A percentile compares a stretch with the other conserved stretches of the same genome.
Conservation (phyloP, 2,329 filamentous ascomycete species). For the Pseudocercospora ulei region DNA sequence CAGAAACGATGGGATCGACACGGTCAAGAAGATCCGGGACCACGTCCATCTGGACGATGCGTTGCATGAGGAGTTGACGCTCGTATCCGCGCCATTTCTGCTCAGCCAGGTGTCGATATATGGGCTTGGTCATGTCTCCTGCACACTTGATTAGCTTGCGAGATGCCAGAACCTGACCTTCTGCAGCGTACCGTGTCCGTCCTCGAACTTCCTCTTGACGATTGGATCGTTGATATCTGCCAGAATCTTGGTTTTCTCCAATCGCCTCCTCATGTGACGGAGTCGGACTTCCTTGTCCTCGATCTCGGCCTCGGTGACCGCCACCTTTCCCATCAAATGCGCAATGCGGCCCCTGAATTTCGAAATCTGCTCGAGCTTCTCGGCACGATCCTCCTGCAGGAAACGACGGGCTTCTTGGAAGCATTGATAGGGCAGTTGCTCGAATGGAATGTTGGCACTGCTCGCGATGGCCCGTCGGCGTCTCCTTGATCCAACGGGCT, state of each 20-base stretch:
- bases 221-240: constrained; percentile 92
- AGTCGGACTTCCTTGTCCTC: constrained; percentile 54
- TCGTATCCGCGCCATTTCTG: constrained; percentile 80
- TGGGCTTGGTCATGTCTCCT: constrained; percentile 94
- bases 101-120: constrained; percentile 84
- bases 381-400: constrained; percentile 64
- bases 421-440: constrained; percentile 90
- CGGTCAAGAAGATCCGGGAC: constrained; percentile 78
- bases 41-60: constrained; percentile 75
- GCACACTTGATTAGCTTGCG: constrained; percentile 4
- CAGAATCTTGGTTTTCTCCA: constrained; percentile 74
- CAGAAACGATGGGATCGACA: constrained; percentile 67
- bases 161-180: neutral
- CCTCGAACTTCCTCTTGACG: constrained; percentile 89
- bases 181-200: constrained; percentile 61
- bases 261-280: constrained; percentile 57
- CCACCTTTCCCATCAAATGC: constrained; percentile 48
- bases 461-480: constrained; percentile 49
- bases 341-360: constrained; percentile 59
- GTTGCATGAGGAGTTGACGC: constrained; percentile 68
- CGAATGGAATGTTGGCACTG: constrained; percentile 64
- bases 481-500: constrained; percentile 72
- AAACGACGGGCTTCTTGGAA: constrained; percentile 92
- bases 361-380: constrained; percentile 68
- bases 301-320: constrained; percentile 26